phyloP scores from a whole-genome alignment of 106 monocot genomes.

The Apostasia shenzhenica region DNA sequence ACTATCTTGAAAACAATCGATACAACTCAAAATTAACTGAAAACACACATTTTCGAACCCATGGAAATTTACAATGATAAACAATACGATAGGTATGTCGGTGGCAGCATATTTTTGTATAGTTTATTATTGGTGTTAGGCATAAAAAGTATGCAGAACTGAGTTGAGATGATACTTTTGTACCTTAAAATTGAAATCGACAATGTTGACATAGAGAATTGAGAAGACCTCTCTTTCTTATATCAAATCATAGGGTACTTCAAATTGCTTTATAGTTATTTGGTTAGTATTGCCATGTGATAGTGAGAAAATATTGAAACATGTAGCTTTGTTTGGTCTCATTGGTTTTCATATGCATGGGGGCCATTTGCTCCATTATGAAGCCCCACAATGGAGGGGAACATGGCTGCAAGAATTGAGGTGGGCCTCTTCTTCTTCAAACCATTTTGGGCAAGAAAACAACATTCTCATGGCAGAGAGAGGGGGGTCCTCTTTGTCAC shows the following conservation, averaged over 20 bases:
- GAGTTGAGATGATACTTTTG: too few species aligned
- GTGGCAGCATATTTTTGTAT: too few species aligned
- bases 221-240: neutral
- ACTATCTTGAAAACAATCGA: too few species aligned
- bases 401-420: neutral
- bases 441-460: neutral
- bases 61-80: too few species aligned
- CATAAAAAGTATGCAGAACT: too few species aligned
- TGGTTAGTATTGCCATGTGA: neutral
- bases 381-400: neutral
- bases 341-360: constrained; percentile 1
- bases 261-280: neutral
- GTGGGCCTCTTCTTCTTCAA: neutral
- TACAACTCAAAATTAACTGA: too few species aligned
- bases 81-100: too few species aligned
- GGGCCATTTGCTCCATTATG: neutral
- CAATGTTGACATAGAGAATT: neutral
- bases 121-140: too few species aligned
- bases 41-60: too few species aligned
- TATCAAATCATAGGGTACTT: neutral
- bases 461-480: neutral
- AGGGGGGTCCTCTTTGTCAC: neutral
- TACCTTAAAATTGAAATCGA: too few species aligned
- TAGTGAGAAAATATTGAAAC: neutral
- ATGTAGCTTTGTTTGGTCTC: neutral